These are phyloP conservation scores for Escallonia herrerae DNA, from an alignment of 129 eudicot genomes.

Conservation along the genomic window DNA sequence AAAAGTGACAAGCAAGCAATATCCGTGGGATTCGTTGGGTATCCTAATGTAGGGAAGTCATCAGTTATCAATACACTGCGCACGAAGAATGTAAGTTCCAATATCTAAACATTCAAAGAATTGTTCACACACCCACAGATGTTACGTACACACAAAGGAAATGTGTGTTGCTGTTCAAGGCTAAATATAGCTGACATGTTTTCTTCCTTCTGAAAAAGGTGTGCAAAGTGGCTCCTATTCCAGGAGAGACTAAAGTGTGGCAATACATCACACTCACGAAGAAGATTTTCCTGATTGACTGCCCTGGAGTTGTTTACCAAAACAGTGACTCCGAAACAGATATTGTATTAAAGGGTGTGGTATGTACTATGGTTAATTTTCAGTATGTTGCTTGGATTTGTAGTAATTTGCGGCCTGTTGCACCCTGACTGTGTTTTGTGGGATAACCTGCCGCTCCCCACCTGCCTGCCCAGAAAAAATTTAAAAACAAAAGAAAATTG, in stretches of 20 bases:
- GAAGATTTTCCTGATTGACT: slow-evolving; percentile 90
- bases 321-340: slow-evolving; percentile 86
- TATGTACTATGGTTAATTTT: slow-evolving; percentile 27
- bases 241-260: slow-evolving; percentile 99
- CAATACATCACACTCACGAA: slow-evolving; percentile 96
- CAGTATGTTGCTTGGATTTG: neutral
- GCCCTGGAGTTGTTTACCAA: slow-evolving; percentile 98
- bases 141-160: no score
- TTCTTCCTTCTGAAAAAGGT: slow-evolving; percentile 33
- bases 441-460: no score
- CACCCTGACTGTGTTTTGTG: no score
- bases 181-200: slow-evolving; percentile 6
- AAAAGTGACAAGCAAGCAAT: slow-evolving; percentile 96
- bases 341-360: slow-evolving; percentile 97
- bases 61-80: slow-evolving; percentile 93
- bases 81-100: slow-evolving; percentile 69
- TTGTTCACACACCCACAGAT: no score
- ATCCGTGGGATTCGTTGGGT: slow-evolving; percentile 96
- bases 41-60: slow-evolving; percentile 98
- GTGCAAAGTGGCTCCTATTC: slow-evolving; percentile 97
- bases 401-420: no score
- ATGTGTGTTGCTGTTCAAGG: neutral
- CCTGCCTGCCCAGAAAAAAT: no score
- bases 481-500: no score
- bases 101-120: no score